Evolutionary conservation across 2,329 filamentous ascomycete species (phyloP), one percentile per base, ranked within the genome.

Genomic region (Pseudocercospora ulei): DNA sequence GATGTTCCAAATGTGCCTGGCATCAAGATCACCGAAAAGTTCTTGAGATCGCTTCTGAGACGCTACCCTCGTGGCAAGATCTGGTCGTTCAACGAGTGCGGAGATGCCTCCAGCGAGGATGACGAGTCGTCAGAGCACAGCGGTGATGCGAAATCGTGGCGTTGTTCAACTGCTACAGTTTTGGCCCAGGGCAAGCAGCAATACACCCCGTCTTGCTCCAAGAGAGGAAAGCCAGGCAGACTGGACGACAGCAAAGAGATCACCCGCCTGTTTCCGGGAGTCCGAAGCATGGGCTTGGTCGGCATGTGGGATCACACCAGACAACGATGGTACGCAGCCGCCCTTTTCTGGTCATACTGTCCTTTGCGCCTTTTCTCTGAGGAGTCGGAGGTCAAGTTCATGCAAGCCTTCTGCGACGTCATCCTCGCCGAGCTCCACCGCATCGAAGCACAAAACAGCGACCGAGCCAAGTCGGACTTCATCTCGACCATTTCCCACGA

Each of bases 401-500:
- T 57, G 26, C 52, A 60, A 18, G 62, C 62, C 3, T 67, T 68
- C 44, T 63, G 62, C 28, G 62, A 64, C 44, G 64, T 60, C 11
- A 56, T 66, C 19, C 62, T 63, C 51, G 61, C 58, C 3, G 61
- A 67, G 42, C 49, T 66, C 4, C 56, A 60, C 23, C 49, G 63
- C 4, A 49, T 66, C 6, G 59, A 62, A 18, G 62, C 61, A 1
- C 52, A 62, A 7, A 56, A 55, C 5, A 57, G 62, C 3, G 66
- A 71, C 23, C 62, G 63, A 38, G 64, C 67, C 5, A 73, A 74
- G 41, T 64, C 64, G 0, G 69, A 72, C 20, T 70, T 74, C 30
- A 64, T 74, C 7, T 65, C 65, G 0, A 68, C 65, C 0, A 68
- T 72, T 6, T 68, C 64, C 16, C 71, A 73, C 46, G 71, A 74